These are phyloP conservation scores for Sequoiadendron giganteum DNA, from an alignment of 75 land plant genomes.

Conservation along the genomic window DNA sequence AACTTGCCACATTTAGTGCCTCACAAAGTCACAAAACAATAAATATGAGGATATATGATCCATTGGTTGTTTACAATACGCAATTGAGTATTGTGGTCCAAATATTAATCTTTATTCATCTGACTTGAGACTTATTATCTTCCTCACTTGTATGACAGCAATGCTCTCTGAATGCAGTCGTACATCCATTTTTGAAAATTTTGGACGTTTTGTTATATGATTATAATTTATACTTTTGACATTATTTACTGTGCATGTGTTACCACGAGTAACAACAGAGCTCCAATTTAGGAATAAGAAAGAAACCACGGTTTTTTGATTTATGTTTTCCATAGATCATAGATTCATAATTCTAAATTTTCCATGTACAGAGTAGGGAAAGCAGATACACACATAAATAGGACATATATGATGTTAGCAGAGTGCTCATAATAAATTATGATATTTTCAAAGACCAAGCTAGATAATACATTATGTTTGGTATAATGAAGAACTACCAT, in stretches of 20 bases:
- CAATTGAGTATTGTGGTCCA: background rate
- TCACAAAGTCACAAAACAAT: background rate
- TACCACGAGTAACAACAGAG: background rate
- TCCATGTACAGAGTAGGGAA: background rate
- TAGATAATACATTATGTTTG: background rate
- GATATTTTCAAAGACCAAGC: background rate
- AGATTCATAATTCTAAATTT: too few species aligned
- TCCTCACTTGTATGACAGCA: background rate
- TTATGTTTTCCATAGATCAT: background rate
- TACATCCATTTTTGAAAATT: background rate
- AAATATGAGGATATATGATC: too few species aligned
- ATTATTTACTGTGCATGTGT: background rate
- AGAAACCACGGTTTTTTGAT: background rate
- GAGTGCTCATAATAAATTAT: background rate
- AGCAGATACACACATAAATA: too few species aligned
- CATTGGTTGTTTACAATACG: background rate
- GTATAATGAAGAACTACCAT: too few species aligned
- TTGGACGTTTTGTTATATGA: background rate
- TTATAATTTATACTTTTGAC: background rate
- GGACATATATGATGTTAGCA: background rate
- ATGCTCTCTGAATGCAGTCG: background rate
- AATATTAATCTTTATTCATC: background rate
- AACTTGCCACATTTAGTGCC: too few species aligned
- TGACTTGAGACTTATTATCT: background rate
- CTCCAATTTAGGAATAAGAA: background rate